Evolutionary conservation across 2,329 filamentous ascomycete species (phyloP), one percentile per base, ranked within the genome.

Genomic region (Ophiocordyceps camponoti-saundersi): DNA sequence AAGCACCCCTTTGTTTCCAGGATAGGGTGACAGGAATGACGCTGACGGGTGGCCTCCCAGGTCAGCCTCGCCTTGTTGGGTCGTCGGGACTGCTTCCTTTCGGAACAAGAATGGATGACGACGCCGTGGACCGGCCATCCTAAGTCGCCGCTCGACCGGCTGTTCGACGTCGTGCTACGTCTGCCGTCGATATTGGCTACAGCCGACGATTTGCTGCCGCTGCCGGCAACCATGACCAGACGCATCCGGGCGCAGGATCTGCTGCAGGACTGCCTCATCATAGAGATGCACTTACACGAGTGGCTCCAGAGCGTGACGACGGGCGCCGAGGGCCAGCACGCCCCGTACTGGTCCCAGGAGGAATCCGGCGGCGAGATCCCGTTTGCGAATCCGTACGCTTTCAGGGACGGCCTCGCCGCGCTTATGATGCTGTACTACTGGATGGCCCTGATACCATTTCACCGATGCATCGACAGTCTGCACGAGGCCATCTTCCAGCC

Each of bases 371-470:
- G 55, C 34, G 52, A 56, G 48, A 57, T 68, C 20, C 70, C 71
- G 0, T 75, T 75, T 51, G 55, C 61, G 13, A 65, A 67, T 41
- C 56, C 61, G 2, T 68, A 69, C 50, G 60, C 58, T 12, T 76
- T 77, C 55, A 61, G 59, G 26, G 65, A 71, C 52, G 55, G 62
- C 18, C 52, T 62, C 13, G 64, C 68, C 0, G 69, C 72, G 0
- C 51, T 74, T 30, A 63, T 64, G 43, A 68, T 76, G 50, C 56
- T 74, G 13, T 70, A 72, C 54, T 76, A 74, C 56, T 77, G 73
- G 73, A 65, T 70, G 50, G 57, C 66, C 1, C 66, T 72, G 43
- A 61, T 76, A 26, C 52, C 69, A 13, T 65, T 78, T 44, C 67
- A 70, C 50, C 68, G 65, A 11, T 71, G 66, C 52, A 64, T 76